Base-by-base conservation (phyloP, 2,329 filamentous ascomycete species). In the Cadophora luteo-olivacea region DNA sequence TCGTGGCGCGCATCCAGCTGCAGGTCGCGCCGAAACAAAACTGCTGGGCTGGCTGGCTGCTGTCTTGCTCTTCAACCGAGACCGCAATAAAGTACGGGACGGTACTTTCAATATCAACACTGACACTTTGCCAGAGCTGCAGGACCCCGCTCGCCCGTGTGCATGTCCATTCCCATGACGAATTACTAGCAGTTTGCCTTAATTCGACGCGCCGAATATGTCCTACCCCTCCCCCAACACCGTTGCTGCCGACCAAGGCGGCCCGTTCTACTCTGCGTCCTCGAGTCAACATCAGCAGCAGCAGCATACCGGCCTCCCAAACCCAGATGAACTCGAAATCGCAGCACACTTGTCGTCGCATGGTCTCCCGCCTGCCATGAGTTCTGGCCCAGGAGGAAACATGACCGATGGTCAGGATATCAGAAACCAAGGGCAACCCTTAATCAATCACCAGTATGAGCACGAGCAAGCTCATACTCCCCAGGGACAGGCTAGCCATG, bases 301-400 rank as follows among this genome's bases (percentile, higher is more conserved):
- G 29, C 74, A 75, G 60, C 75, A 76, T 45, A 48, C 75, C 69
- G 75, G 60, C 72, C 69, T 73, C n/a, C 67, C 72, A 14, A 73
- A 73, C 54, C 70, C 82, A 68, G 83, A 85, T 70, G 82, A 84
- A 68, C 79, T 84, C 19, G 77, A 79, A 67, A 77, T 84, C 52
- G 80, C 80, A 19, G 82, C 82, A 12, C 83, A 84, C 72, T 74
- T 84, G 51, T 82, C 82, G 69, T 60, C 63, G 36, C 82, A 82
- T 45, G 80, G 81, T 72, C 77, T 82, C n/a, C 79, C 79, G 25
- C 79, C 82, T 48, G 81, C 80, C 62, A 81, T 84, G 62, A 79
- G 78, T 58, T 79, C 68, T 11, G 67, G 69, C n/a, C 80, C 72
- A 73, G 78, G 54, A 73, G 80, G 51, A 77, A 73, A 63, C 78